Base-by-base conservation (phyloP, 1,284 basidiomycete species). In the Blastosporella zonata region DNA sequence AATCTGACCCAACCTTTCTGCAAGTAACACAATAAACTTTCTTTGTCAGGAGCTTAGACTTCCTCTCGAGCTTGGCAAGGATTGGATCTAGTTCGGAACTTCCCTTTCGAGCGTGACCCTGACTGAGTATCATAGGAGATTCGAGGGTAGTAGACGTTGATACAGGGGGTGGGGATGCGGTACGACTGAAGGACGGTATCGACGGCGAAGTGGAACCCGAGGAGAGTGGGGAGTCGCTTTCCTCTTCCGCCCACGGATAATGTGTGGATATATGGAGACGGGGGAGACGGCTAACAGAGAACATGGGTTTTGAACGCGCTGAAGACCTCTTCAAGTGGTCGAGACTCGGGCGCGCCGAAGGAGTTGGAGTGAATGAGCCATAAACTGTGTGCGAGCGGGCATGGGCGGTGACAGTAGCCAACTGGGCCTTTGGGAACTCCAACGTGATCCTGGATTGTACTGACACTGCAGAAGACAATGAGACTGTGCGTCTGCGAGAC, bases 1-100 rank as follows among this genome's bases (percentile, higher is more conserved):
- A 87, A 58, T 85, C 82, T 23, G 68, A 65, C 0, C 86, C 85
- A 2, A 60, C 51, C 56, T 75, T 79, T 35, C 67, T 68, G 60
- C 85, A 88, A 2, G 80, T 74, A 6, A 77, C 72, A 56, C 85
- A 88, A 22, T 55, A 53, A 17, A 65, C 56, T 9, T 64, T 59
- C 25, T 59, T 64, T 21, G 62, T 62, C 47, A 79, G 76, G 43
- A 85, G 65, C 54, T 69, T 79, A 6, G 84, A 85, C 27, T 69
- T 65, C 41, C 66, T 67, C 66, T 87, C 84, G 9, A 84, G 62
- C 10, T 70, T 70, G 18, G 74, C 75, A 8, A 86, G 69, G 20
- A 77, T 67, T 8, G 80, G 75, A 54, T 78, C 68, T 28, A 78
- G 64, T 36, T 69, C 64, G 47, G 55, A 62, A 27, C 53, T 59